A percentile compares a stretch with the other conserved stretches of the same genome.
Conservation (phyloP, 768 basidiomycete species). For the Hericium coralloides region DNA sequence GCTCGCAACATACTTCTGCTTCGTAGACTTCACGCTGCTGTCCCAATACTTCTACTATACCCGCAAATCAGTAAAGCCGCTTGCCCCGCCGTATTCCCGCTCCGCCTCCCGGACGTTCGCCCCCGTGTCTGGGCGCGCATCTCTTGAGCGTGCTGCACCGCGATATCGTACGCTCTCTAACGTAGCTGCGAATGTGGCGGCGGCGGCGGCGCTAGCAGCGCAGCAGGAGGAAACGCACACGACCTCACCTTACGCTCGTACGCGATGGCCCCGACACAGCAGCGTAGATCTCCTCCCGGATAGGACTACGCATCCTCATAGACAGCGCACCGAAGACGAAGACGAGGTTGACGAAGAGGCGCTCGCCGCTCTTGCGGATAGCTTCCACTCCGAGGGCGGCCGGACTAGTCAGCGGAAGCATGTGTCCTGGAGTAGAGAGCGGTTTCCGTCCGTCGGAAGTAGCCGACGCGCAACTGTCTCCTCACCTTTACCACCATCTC, state of each 20-base stretch:
- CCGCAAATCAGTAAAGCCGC: conserved; percentile 26
- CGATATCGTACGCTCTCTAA: conserved; percentile 63
- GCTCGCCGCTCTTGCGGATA: conserved; percentile 54
- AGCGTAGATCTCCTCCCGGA: conserved; percentile 19
- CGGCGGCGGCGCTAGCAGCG: conserved; percentile 60
- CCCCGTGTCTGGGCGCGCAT: conserved; percentile 32
- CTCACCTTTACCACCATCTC: conserved; percentile 23
- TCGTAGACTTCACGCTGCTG: conserved; percentile 69
- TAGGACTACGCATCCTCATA: conserved; percentile 6
- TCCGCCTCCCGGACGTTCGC: conserved; percentile 36
- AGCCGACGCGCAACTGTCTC: conserved; percentile 14
- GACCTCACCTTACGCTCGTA: conserved; percentile 4
- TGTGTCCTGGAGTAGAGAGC: conserved; percentile 63
- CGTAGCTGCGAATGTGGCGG: conserved; percentile 65
- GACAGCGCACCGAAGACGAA: conserved; percentile 28
- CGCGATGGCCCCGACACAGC: conserved; percentile 24
- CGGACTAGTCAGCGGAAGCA: conserved; percentile 37
- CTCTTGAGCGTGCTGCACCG: conserved; percentile 43
- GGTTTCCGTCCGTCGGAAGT: conserved; percentile 24
- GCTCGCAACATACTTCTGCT: conserved; percentile 87
- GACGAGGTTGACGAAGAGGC: conserved; percentile 41
- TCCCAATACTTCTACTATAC: conserved; percentile 76
- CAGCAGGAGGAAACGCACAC: conserved; percentile 38
- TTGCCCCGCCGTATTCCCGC: conserved; percentile 17
- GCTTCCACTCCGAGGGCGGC: conserved; percentile 68